phyloP scores from a whole-genome alignment of 2,329 filamentous ascomycete species.

The Arthrobotrys pseudoclavata region DNA sequence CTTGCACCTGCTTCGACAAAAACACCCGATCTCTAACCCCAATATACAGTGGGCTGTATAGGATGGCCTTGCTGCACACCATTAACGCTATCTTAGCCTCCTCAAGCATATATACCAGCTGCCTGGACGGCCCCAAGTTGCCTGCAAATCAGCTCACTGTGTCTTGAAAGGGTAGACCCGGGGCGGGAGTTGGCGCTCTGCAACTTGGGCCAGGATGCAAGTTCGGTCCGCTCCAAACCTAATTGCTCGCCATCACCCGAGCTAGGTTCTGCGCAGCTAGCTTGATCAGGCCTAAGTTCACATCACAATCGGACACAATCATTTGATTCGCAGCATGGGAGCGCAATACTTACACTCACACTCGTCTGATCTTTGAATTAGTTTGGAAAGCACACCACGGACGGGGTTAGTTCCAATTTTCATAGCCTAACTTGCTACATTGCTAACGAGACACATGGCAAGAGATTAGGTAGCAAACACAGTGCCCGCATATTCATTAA shows the following conservation, averaged over 20 bases:
- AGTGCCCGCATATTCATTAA: slow-evolving; percentile 9
- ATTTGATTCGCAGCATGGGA: slow-evolving; percentile 17
- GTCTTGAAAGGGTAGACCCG: slow-evolving; percentile 13
- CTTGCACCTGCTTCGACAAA: slow-evolving; percentile 4
- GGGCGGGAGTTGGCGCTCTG: slow-evolving; percentile 22
- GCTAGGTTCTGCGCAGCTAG: slow-evolving; percentile 40
- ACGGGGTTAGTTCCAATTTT: slow-evolving; percentile 23
- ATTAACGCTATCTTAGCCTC: slow-evolving; percentile 10
- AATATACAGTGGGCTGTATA: slow-evolving; percentile 13
- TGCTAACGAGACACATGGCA: slow-evolving; percentile 25
- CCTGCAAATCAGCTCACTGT: slow-evolving; percentile 3
- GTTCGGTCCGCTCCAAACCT: slow-evolving; percentile 39
- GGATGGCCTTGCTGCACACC: slow-evolving; percentile 42
- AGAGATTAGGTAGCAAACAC: slow-evolving; percentile 14
- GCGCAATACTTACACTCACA: slow-evolving; percentile 9
- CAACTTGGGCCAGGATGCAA: slow-evolving; percentile 34
- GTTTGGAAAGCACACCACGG: slow-evolving; percentile 21
- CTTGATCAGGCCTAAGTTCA: slow-evolving; percentile 45
- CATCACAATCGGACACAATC: slow-evolving; percentile 29
- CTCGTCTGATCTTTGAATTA: slow-evolving; percentile 54
- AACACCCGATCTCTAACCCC: slow-evolving; percentile 10
- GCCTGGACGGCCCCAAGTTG: slow-evolving; percentile 11
- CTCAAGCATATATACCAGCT: slow-evolving; percentile 20
- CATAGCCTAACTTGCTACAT: slow-evolving; percentile 15
- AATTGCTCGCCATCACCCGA: slow-evolving; percentile 44